Evolutionary conservation across 2,329 filamentous ascomycete genomes (phyloP), one percentile per base, ranked within the genome.

Genomic region (Fusarium tanahbumbuense): DNA sequence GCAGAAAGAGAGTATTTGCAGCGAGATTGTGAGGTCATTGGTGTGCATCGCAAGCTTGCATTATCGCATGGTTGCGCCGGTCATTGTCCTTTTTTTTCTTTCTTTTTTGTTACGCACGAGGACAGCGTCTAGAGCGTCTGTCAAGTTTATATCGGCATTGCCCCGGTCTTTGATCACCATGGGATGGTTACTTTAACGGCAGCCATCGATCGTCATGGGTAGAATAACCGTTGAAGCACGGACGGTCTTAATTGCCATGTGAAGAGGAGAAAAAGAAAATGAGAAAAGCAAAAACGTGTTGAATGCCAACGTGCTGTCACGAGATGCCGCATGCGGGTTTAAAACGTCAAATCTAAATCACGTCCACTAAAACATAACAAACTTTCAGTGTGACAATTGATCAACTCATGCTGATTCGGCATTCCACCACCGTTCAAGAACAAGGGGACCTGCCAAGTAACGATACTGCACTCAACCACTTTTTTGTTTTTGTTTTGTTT

Each of bases 21-120:
- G 37, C 48, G 22, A 28, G 20, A 44, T 60, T 70, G 64, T 70
- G 71, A 75, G 71, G 71, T 75, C 73, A 75, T 75, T 69, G 56
- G 63, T 52, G 58, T 67, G 45, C 54, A 72, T 64, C 56, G 64
- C 64, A 61, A 42, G 56, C 27, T 47, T 54, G 46, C n/a, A 32
- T 44, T 60, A 50, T 74, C 46, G 52, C 34, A 66, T 63, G 72
- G 56, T 63, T 56, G 48, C 52, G 28, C 48, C 44, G 49, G 55
- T 22, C 55, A 48, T 59, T 59, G 48, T 37, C 56, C 54, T 18
- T 27, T 64, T 22, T n/a, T n/a, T n/a, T n/a, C n/a, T n/a, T n/a
- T n/a, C n/a, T n/a, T n/a, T n/a, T 45, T 55, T 41, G 45, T 30
- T 32, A 46, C 30, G 16, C 42, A 54, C 61, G 37, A 60, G 54